Conservation (phyloP, 441 rosid genomes). For the Mallotus japonicus region DNA sequence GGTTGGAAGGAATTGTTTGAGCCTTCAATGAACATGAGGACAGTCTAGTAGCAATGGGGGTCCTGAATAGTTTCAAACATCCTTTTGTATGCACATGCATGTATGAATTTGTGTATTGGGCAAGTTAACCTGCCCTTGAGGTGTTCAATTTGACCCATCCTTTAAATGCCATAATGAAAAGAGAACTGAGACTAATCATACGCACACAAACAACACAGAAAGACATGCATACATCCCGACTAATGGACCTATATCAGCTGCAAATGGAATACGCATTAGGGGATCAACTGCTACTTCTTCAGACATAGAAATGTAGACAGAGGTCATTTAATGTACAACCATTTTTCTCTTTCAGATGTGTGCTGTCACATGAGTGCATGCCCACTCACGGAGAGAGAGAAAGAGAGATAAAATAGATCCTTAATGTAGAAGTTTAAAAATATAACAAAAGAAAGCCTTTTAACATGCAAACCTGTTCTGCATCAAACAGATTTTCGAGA, state of each 20-base stretch:
- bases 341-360: no score
- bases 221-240: not conserved
- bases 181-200: not conserved
- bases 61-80: not conserved
- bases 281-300: not conserved
- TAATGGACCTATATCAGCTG: not conserved
- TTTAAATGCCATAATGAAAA: not conserved
- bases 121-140: no score
- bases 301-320: no score
- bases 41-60: not conserved
- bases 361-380: no score
- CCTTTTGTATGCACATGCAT: not conserved
- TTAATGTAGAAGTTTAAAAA: not conserved
- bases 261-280: not conserved
- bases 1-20: not conserved
- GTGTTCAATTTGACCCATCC: not conserved
- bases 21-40: not conserved
- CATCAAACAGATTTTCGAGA: constrained; percentile 72
- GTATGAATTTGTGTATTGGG: no score
- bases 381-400: no score
- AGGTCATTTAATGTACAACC: no score
- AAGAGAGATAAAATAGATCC: not conserved
- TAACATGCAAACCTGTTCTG: constrained; percentile 61
- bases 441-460: constrained; percentile 12
- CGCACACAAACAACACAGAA: not conserved